phyloP scores from a whole-genome alignment of 768 basidiomycete species.

The Hemileccinum impolitum region DNA sequence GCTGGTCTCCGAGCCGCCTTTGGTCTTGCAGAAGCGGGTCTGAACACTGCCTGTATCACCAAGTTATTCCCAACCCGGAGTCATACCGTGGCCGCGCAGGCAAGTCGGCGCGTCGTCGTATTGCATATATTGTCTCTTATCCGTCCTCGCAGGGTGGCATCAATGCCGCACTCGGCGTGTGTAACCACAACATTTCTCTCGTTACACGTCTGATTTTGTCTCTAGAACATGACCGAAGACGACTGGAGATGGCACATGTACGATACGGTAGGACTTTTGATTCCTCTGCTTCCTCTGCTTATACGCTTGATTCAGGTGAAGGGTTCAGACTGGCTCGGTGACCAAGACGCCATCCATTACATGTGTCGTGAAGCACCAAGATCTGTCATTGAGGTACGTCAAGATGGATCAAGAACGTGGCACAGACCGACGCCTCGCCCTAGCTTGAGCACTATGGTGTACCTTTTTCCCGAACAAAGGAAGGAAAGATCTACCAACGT shows the following conservation, averaged over 20 bases:
- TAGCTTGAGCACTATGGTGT: slow-evolving; percentile 99
- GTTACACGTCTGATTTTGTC: slow-evolving; percentile 4
- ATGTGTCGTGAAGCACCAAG: slow-evolving; percentile 98
- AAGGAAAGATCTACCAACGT: slow-evolving; percentile 99
- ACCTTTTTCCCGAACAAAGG: slow-evolving; percentile 96
- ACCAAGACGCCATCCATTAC: slow-evolving; percentile 99
- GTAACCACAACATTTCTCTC: slow-evolving; percentile 25
- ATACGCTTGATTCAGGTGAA: slow-evolving; percentile 66
- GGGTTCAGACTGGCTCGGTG: slow-evolving; percentile 99
- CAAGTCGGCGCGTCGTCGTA: slow-evolving; percentile 28
- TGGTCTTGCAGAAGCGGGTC: slow-evolving; percentile 95
- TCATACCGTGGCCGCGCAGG: slow-evolving; percentile 98
- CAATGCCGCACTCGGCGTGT: slow-evolving; percentile 92
- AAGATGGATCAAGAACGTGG: not conserved
- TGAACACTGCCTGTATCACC: slow-evolving; percentile 99
- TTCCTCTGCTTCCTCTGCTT: slow-evolving; percentile 9
- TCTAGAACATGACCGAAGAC: slow-evolving; percentile 97
- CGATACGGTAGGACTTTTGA: slow-evolving; percentile 62
- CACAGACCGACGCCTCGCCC: not conserved
- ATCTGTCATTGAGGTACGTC: slow-evolving; percentile 82
- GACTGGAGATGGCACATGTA: slow-evolving; percentile 99
- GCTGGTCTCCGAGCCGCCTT: slow-evolving; percentile 98
- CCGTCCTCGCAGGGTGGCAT: slow-evolving; percentile 74
- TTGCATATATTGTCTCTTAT: slow-evolving; percentile 10
- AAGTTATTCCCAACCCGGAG: slow-evolving; percentile 98